Evolutionary conservation across 2,329 filamentous ascomycete species (phyloP).

Genomic region (Cytospora piceae): DNA sequence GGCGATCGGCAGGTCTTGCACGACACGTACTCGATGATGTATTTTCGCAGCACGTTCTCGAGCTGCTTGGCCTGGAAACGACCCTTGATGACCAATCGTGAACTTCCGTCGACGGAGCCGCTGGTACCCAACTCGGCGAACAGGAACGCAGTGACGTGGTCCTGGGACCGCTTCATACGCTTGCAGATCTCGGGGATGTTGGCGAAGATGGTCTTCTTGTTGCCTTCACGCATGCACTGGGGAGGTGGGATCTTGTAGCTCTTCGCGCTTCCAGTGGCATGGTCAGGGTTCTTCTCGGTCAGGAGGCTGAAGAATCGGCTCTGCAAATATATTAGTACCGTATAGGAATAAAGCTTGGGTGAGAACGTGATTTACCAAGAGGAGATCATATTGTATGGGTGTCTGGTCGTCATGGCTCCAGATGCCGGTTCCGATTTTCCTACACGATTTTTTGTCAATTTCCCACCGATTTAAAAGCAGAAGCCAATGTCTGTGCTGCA

Average conservation of each 20-base stretch:
- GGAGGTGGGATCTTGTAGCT: conserved; percentile 99
- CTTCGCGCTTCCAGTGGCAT: conserved; percentile 84
- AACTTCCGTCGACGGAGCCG: conserved; percentile 90
- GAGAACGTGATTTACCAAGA: conserved; percentile 58
- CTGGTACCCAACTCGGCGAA: conserved; percentile 98
- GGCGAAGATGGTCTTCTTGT: conserved; percentile 99
- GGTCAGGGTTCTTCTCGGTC: conserved; percentile 94
- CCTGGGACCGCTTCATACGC: conserved; percentile 98
- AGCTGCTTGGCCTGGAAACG: conserved; percentile 99
- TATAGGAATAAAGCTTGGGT: background rate
- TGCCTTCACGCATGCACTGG: conserved; percentile 98
- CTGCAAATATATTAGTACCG: conserved; percentile 14
- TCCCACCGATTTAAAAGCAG: too few species aligned
- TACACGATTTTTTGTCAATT: conserved; percentile 11
- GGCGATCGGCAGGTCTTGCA: conserved; percentile 98
- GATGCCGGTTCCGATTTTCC: conserved; percentile 72
- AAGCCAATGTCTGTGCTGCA: background rate
- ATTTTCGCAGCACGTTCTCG: conserved; percentile 93
- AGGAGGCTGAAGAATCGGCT: conserved; percentile 90
- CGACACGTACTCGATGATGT: conserved; percentile 95
- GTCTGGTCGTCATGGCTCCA: conserved; percentile 82
- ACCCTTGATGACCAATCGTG: conserved; percentile 96
- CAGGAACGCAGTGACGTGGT: conserved; percentile 95
- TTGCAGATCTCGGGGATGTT: conserved; percentile 99
- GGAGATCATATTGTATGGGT: conserved; percentile 80